Conservation (phyloP, 805 yeast species). For the Pichia ethanolica region DNA sequence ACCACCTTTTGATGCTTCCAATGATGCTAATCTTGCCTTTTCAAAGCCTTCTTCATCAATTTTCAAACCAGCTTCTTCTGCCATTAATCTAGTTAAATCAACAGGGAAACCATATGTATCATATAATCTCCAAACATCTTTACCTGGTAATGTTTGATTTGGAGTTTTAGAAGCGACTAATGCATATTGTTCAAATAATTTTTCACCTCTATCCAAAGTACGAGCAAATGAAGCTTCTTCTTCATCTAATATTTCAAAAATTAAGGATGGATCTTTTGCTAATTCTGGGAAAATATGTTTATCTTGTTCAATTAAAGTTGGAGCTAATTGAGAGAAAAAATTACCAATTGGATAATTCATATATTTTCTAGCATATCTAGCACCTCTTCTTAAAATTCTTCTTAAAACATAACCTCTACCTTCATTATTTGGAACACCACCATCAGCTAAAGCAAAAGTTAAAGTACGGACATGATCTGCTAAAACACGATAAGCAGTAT, state of each 20-base stretch:
- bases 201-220: constrained; percentile 97
- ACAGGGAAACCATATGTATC: constrained; percentile 99
- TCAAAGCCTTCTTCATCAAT: constrained; percentile 92
- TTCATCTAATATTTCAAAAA: constrained; percentile 88
- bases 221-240: constrained; percentile 94
- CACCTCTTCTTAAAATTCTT: constrained; percentile 96
- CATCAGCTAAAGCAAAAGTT: constrained; percentile 93
- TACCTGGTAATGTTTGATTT: constrained; percentile 75
- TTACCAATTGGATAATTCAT: constrained; percentile 92
- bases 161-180: constrained; percentile 69
- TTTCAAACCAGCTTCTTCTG: constrained; percentile 90
- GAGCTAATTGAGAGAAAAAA: constrained; percentile 87
- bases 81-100: constrained; percentile 96
- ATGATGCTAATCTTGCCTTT: constrained; percentile 78
- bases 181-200: constrained; percentile 90
- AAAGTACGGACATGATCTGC: constrained; percentile 98
- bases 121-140: constrained; percentile 96
- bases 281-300: constrained; percentile 89
- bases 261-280: constrained; percentile 56
- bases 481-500: constrained; percentile 94
- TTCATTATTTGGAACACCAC: constrained; percentile 98
- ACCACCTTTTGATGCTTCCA: constrained; percentile 92
- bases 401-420: constrained; percentile 98
- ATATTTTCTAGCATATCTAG: constrained; percentile 93
- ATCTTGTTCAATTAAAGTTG: constrained; percentile 86